Evolutionary conservation across 2,329 filamentous ascomycete genomes (phyloP).

Genomic region (Capronia americana): DNA sequence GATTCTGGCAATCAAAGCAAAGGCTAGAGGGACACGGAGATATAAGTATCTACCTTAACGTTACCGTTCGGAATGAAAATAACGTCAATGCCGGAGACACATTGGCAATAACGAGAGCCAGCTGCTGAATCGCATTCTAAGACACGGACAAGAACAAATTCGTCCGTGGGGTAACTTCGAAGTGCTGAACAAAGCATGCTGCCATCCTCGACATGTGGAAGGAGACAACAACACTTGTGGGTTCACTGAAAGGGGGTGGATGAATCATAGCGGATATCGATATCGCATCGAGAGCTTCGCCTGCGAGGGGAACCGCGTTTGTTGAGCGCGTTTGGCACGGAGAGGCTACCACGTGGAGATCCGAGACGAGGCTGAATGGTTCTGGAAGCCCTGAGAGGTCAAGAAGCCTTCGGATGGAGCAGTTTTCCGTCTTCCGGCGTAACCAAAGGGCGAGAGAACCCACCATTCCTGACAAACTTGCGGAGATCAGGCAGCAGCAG

Average conservation of each 20-base stretch:
- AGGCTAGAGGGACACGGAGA: background rate
- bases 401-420: constrained; percentile 8
- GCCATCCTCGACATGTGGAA: constrained; percentile 8
- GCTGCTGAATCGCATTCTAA: background rate
- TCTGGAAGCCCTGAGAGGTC: constrained; percentile 13
- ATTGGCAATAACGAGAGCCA: constrained; percentile 2
- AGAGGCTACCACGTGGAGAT: constrained; percentile 14
- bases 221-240: constrained; percentile 4
- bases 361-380: constrained; percentile 23
- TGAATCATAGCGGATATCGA: constrained; percentile 19
- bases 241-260: constrained; percentile 12
- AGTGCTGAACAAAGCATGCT: constrained; percentile 5
- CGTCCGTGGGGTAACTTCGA: constrained; percentile 16
- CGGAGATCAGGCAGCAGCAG: constrained; percentile 12
- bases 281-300: constrained; percentile 14
- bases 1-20: background rate
- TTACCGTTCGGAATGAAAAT: background rate
- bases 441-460: background rate
- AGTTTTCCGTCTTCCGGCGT: constrained; percentile 9
- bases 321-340: constrained; percentile 16
- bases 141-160: constrained; percentile 9
- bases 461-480: background rate
- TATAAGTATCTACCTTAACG: constrained; percentile 11
- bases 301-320: constrained; percentile 11
- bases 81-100: background rate